These are phyloP conservation scores for Lathyrus oleraceus DNA, from an alignment of 306 rosid genomes.

Conservation along the genomic window DNA sequence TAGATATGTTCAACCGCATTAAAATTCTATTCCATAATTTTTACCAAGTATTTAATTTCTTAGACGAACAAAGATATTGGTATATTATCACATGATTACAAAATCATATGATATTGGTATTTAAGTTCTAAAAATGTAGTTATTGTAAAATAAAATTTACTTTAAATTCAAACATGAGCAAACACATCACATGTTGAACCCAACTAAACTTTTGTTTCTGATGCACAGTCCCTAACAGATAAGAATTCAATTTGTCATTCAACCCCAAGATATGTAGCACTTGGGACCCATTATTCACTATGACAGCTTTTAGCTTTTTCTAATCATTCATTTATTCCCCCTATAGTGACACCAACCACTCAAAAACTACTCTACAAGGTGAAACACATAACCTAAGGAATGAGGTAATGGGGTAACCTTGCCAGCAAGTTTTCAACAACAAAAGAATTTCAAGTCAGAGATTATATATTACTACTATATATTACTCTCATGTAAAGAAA, in stretches of 20 bases:
- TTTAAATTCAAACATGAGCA: too few species aligned
- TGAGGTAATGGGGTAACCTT: conserved; percentile 32
- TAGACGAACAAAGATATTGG: too few species aligned
- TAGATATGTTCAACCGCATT: too few species aligned
- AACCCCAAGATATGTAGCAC: conserved; percentile 28
- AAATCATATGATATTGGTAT: too few species aligned
- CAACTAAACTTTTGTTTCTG: conserved; percentile 42
- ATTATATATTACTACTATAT: background rate
- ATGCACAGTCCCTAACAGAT: conserved; percentile 31
- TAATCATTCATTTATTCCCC: conserved; percentile 20
- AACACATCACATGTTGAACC: conserved; percentile 53
- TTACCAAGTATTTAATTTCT: too few species aligned
- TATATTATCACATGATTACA: too few species aligned
- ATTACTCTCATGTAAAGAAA: background rate
- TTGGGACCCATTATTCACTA: conserved; percentile 50
- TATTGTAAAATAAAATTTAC: too few species aligned
- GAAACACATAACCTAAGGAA: conserved; percentile 35
- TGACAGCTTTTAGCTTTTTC: conserved; percentile 19
- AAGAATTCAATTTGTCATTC: conserved; percentile 44
- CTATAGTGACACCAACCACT: conserved; percentile 38
- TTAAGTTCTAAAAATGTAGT: too few species aligned
- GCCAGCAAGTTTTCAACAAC: conserved; percentile 33
- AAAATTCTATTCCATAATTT: too few species aligned
- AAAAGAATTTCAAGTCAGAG: conserved; percentile 26
- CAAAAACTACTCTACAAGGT: conserved; percentile 26